phyloP scores from a whole-genome alignment of 176 grass and related monocot genomes.

The Triticum timopheevii region DNA sequence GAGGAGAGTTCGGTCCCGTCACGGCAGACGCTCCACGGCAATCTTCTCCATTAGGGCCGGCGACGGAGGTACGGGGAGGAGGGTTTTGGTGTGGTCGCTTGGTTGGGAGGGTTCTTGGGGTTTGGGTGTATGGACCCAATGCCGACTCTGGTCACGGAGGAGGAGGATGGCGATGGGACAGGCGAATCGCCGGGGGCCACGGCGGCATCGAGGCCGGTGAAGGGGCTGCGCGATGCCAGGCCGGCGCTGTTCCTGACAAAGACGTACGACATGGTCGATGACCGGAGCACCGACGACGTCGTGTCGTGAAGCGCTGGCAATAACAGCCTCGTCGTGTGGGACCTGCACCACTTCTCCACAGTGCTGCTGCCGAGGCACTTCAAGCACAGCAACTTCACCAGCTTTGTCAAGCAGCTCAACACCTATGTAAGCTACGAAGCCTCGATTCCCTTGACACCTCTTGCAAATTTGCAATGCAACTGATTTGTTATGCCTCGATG shows the following conservation, averaged over 20 bases:
- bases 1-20: background rate
- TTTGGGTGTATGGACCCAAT: conserved; percentile 43
- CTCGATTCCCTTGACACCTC: too few species aligned
- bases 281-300: conserved; percentile 43
- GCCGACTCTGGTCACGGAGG: conserved; percentile 61
- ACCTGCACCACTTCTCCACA: conserved; percentile 68
- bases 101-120: background rate
- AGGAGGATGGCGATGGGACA: conserved; percentile 40
- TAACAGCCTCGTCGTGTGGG: conserved; percentile 95
- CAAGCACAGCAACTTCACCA: conserved; percentile 98
- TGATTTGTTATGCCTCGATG: background rate
- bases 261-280: conserved; percentile 86
- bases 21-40: background rate
- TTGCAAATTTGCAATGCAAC: conserved; percentile 49
- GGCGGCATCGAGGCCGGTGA: conserved; percentile 52
- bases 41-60: background rate
- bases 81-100: too few species aligned
- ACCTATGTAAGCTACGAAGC: conserved; percentile 37
- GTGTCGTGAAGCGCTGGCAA: conserved; percentile 67
- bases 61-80: too few species aligned
- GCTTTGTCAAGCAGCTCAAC: conserved; percentile 82
- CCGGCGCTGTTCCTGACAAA: conserved; percentile 88
- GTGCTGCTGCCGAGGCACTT: conserved; percentile 67
- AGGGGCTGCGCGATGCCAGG: conserved; percentile 66
- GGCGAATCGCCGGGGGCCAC: background rate